phyloP scores from a whole-genome alignment of 176 grass and related monocot species.

The Eleusine coracana region DNA sequence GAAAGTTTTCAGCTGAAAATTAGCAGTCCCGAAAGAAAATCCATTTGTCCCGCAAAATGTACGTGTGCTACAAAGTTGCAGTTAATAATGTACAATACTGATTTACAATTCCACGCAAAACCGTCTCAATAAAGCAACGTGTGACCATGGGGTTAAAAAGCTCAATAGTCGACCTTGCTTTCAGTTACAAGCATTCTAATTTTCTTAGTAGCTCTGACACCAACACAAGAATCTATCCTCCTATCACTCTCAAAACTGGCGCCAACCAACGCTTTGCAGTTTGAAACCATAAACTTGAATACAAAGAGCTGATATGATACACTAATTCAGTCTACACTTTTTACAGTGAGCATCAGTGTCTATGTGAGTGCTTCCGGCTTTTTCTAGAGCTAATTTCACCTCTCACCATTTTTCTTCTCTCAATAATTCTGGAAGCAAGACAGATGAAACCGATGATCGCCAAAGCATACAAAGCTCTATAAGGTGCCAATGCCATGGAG shows the following conservation, averaged over 20 bases:
- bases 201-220: too few species aligned
- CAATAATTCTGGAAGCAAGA: slow-evolving; percentile 61
- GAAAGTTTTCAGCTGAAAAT: too few species aligned
- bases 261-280: not conserved
- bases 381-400: slow-evolving; percentile 69
- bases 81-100: not conserved
- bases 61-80: slow-evolving; percentile 4
- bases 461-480: slow-evolving; percentile 80
- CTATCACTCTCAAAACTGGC: slow-evolving; percentile 22
- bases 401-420: slow-evolving; percentile 55
- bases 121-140: not conserved
- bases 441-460: slow-evolving; percentile 68
- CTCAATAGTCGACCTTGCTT: not conserved
- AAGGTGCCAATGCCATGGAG: slow-evolving; percentile 67
- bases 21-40: too few species aligned
- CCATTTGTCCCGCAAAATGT: not conserved
- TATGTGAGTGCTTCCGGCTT: slow-evolving; percentile 77
- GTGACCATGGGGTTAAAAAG: not conserved
- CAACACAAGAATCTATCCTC: not conserved
- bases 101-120: slow-evolving; percentile 25
- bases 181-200: not conserved
- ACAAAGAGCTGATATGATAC: slow-evolving; percentile 22
- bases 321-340: slow-evolving; percentile 9
- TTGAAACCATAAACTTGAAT: slow-evolving; percentile 1
- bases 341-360: slow-evolving; percentile 48